Evolutionary conservation across 176 grass and related monocot species (phyloP), one percentile per base, ranked within the genome.

Genomic region (Microstegium vimineum): DNA sequence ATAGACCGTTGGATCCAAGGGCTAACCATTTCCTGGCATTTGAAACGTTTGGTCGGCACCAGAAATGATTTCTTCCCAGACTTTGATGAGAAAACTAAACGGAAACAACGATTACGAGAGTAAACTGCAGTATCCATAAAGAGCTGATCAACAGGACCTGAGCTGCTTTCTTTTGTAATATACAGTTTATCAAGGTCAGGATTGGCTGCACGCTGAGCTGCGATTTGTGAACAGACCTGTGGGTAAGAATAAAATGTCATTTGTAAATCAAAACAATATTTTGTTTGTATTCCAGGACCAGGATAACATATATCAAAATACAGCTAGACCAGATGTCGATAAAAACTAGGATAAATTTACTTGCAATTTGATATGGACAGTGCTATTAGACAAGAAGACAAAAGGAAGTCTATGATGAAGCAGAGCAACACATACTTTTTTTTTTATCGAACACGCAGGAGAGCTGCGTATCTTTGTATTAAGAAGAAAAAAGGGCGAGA

Each of bases 21-120:
- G 52, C 74, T 78, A 64, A 98, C 95, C 92, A 98, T 93, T 71
- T 94, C 89, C 71, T 87, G 93, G 80, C 76, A 87, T 91, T 89
- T 95, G 88, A 95, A 98, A 86, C 95, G 92, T 37, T 57, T 73
- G 71, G 89, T 91, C 15, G 95, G 86, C 79, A 91, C 49, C 73
- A 98, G 95, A 88, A 94, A 93, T 63, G 90, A 87, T 57, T 75
- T 98, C 79, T 98, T 98, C 62, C 92, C 92, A 80, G 90, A 83
- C 76, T 98, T 98, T 11, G 95, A 98, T 77, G 95, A 98, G 57
- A 93, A 98, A 66, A 82, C 81, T 81, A 98, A 87, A 71, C 90
- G 90, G 82, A 98, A 98, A 78, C 95, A 98, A 49, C 92, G 90
- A 87, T 98, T 98, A 72, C 90, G 92, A 84, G 95, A 82, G 83